These are phyloP conservation scores for Penicillium coprophilum DNA, from an alignment of 495 filamentous ascomycete genomes.

Conservation along the genomic window DNA sequence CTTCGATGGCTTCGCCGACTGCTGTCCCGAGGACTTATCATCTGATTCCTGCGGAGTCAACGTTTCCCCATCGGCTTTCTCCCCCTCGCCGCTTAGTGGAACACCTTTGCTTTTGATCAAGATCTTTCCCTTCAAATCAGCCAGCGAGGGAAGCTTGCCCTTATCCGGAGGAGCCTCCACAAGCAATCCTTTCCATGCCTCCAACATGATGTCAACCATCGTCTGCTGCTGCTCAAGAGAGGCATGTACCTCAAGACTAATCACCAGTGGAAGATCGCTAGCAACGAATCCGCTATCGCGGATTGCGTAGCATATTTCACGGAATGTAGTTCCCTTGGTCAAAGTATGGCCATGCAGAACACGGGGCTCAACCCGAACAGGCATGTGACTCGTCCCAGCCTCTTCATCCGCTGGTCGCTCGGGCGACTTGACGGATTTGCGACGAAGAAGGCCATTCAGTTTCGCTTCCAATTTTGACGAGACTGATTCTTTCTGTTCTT, in stretches of 20 bases:
- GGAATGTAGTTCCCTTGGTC: conserved; percentile 82
- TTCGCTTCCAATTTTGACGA: conserved; percentile 28
- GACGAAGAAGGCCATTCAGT: conserved; percentile 28
- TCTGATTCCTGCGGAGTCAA: conserved; percentile 14
- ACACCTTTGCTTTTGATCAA: conserved; percentile 87
- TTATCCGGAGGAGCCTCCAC: conserved; percentile 58
- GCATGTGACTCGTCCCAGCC: conserved; percentile 17
- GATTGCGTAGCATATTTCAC: conserved; percentile 78
- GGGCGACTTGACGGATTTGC: conserved; percentile 17
- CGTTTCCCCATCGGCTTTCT: conserved; percentile 31
- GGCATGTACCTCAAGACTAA: conserved; percentile 89
- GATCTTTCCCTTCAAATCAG: conserved; percentile 70
- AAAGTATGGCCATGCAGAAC: conserved; percentile 90
- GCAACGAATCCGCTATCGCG: conserved; percentile 73
- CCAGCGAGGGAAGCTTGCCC: conserved; percentile 60
- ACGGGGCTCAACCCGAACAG: conserved; percentile 59
- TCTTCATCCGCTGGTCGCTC: neutral
- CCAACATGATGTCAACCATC: conserved; percentile 86
- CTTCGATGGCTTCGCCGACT: conserved; percentile 58
- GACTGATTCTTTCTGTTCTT: conserved; percentile 21
- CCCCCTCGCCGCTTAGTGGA: conserved; percentile 31
- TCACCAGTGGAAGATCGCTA: conserved; percentile 76
- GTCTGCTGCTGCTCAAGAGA: conserved; percentile 72
- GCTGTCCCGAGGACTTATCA: conserved; percentile 10
- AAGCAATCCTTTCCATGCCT: conserved; percentile 70